Conservation (phyloP, 345 rosid species). For the Adansonia digitata region DNA sequence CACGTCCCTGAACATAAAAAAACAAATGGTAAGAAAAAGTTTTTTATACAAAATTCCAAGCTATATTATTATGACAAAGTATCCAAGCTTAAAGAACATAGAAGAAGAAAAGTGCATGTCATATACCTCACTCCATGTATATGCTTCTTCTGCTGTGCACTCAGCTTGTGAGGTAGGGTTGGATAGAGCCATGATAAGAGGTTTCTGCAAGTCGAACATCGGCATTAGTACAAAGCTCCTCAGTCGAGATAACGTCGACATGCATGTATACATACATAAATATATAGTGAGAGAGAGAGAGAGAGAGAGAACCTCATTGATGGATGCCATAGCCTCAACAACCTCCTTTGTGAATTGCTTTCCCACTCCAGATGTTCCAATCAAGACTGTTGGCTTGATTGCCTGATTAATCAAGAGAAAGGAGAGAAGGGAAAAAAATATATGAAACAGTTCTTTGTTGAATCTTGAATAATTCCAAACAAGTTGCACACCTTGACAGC, state of each 20-base stretch:
- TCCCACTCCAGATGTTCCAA: slow-evolving; percentile 94
- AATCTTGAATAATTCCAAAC: neutral
- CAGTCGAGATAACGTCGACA: neutral
- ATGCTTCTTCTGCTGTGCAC: slow-evolving; percentile 96
- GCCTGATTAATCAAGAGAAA: slow-evolving; percentile 38
- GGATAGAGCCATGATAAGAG: slow-evolving; percentile 87
- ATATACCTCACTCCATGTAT: slow-evolving; percentile 76
- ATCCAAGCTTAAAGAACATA: neutral
- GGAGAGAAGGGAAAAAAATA: neutral
- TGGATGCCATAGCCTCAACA: slow-evolving; percentile 76
- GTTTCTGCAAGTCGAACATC: slow-evolving; percentile 53
- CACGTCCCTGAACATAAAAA: slow-evolving; percentile 59
- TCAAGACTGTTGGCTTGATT: slow-evolving; percentile 86
- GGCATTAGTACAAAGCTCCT: slow-evolving; percentile 6
- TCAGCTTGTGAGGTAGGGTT: slow-evolving; percentile 97
- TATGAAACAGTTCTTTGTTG: neutral
- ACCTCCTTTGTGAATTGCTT: slow-evolving; percentile 93
- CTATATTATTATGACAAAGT: neutral
- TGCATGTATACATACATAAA: neutral
- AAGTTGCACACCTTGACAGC: slow-evolving; percentile 63
- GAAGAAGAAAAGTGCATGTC: neutral
- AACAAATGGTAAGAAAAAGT: neutral
- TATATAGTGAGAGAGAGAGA: neutral
- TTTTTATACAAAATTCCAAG: neutral
- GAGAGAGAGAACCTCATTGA: slow-evolving; percentile 55